These are phyloP conservation scores for Penicillium angulare DNA, from an alignment of 495 filamentous ascomycete genomes.

Conservation along the genomic window DNA sequence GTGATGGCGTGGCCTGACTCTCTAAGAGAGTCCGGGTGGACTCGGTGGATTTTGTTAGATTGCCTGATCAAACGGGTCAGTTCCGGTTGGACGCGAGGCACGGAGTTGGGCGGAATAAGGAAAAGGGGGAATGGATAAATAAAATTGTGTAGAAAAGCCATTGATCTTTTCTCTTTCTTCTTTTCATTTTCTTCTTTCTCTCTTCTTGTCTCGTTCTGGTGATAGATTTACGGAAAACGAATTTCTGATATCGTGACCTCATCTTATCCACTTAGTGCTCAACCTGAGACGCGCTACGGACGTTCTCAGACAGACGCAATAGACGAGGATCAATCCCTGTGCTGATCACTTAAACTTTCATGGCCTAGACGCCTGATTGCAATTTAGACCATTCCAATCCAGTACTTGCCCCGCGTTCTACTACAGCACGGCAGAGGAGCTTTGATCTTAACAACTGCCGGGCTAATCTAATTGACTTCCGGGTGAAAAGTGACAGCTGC, in stretches of 20 bases:
- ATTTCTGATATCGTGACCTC: slow-evolving; percentile 2
- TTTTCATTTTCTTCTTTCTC: background rate
- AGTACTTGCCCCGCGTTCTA: slow-evolving; percentile 2
- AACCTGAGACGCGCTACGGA: slow-evolving; percentile 17
- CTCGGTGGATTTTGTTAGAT: slow-evolving; percentile 8
- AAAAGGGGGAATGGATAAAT: background rate
- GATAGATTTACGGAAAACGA: background rate
- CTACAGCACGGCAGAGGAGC: background rate
- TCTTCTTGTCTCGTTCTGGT: background rate
- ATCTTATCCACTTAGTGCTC: background rate
- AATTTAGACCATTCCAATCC: background rate
- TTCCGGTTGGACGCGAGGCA: slow-evolving; percentile 7
- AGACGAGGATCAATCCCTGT: slow-evolving; percentile 18
- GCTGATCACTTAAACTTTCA: slow-evolving; percentile 2
- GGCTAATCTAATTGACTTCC: slow-evolving; percentile 17
- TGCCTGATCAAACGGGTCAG: slow-evolving; percentile 15
- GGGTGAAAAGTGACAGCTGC: slow-evolving; percentile 20
- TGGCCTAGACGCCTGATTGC: slow-evolving; percentile 11
- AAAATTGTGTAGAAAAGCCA: background rate
- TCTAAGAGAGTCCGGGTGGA: background rate
- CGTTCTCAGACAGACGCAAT: slow-evolving; percentile 19
- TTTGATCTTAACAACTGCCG: slow-evolving; percentile 7
- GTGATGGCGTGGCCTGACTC: slow-evolving; percentile 22
- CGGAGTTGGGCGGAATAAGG: too few relatives aligned
- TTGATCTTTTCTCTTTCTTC: background rate